Base-by-base conservation (phyloP, 2,329 filamentous ascomycete species). In the Myotisia sp. region DNA sequence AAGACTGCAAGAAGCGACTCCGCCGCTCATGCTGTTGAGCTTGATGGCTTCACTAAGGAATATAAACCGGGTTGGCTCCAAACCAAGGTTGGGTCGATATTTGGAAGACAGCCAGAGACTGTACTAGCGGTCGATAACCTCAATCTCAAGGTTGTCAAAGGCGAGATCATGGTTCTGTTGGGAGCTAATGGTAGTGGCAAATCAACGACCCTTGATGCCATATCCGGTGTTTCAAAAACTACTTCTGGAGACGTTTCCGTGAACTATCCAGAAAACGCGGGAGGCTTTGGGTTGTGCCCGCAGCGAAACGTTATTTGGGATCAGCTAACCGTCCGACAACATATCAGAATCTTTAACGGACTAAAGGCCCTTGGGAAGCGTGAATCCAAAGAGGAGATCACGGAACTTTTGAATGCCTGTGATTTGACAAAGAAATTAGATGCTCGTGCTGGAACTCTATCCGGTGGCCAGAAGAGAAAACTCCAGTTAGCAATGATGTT, bases 231-330 rank as follows among this genome's bases (percentile, higher is more conserved):
- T 33, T 83, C 78, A 46, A 79, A 72, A 28, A 67, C 87, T 14
- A 84, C 81, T 0, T 74, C 70, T 38, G 86, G 86, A 2, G 67
- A 67, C 3, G 90, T 94, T 44, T 72, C 71, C 16, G 76, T 93
- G 29, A 79, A 90, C 44, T 82, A 80, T 4, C 77, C 75, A 4
- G 76, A 86, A 43, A 77, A 76, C 1, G 76, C 74, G 6, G 81
- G 81, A 6, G 83, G 82, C 0, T 68, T 94, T 13, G 86, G 86
- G 9, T 76, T 92, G 26, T 87, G 84, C 37, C 86, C 86, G 0
- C 86, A 94, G 53, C 86, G 87, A 63, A 94, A 94, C 47, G 86
- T 94, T 4, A 68, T 94, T 20, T 94, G 86, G 85, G 79, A 87
- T 45, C 77, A 85, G 38, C 60, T 94, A 36, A 92, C 81, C 0